A percentile compares a stretch with the other conserved stretches of the same genome.
Evolutionary conservation across 2,329 filamentous ascomycete genomes (phyloP).

Genomic region (Verticillium nubilum): DNA sequence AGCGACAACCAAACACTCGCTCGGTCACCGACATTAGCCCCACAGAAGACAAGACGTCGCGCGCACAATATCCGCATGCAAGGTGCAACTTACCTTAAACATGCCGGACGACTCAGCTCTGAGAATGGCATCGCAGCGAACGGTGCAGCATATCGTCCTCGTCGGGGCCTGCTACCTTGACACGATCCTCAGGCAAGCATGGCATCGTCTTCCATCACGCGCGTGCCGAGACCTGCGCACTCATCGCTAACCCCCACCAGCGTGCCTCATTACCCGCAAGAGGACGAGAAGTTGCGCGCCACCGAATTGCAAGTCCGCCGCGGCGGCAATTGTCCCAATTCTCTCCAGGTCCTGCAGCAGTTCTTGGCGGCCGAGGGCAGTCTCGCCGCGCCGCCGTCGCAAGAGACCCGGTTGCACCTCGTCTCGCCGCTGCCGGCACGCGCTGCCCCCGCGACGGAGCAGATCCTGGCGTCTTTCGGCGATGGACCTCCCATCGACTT

Average conservation of each 20-base stretch:
- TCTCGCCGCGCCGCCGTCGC: background rate
- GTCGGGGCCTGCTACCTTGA: slow-evolving; percentile 67
- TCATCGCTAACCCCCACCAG: slow-evolving; percentile 27
- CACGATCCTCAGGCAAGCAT: slow-evolving; percentile 58
- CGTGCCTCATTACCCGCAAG: slow-evolving; percentile 59
- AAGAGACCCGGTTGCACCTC: slow-evolving; percentile 28
- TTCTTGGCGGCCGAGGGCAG: slow-evolving; percentile 30
- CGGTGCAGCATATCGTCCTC: slow-evolving; percentile 47
- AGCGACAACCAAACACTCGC: too few relatives aligned
- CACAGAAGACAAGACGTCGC: too few relatives aligned
- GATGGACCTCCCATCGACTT: slow-evolving; percentile 35
- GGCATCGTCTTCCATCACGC: background rate
- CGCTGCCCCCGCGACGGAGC: slow-evolving; percentile 41
- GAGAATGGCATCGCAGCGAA: background rate
- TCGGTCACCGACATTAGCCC: too few relatives aligned
- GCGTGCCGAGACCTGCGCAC: background rate
- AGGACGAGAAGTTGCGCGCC: slow-evolving; percentile 70
- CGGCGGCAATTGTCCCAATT: slow-evolving; percentile 70
- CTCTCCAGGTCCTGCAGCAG: slow-evolving; percentile 65
- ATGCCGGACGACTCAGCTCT: too few relatives aligned
- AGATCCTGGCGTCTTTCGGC: slow-evolving; percentile 51
- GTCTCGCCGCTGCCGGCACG: slow-evolving; percentile 49
- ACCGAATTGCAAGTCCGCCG: slow-evolving; percentile 52
- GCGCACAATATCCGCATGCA: too few relatives aligned
- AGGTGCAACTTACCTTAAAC: too few relatives aligned